phyloP scores from a whole-genome alignment of 2,329 filamentous ascomycete genomes.

The Claviceps fusiformis region DNA sequence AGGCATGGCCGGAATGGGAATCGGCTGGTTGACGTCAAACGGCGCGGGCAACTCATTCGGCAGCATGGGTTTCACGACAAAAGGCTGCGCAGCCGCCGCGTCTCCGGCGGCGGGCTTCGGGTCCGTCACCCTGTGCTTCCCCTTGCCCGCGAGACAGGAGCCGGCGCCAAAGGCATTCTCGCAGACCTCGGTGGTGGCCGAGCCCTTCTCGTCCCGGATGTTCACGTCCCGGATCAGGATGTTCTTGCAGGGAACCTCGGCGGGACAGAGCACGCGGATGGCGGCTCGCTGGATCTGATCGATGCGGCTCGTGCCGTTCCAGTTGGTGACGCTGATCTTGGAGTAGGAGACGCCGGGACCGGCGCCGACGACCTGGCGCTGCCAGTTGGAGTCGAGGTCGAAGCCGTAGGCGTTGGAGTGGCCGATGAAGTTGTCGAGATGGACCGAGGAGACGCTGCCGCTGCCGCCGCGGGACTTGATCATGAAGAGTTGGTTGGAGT shows the following conservation, averaged over 20 bases:
- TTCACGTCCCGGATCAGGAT: not conserved
- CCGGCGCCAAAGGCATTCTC: not conserved
- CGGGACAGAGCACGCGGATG: not conserved
- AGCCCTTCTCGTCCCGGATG: not conserved
- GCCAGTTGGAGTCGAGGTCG: not conserved
- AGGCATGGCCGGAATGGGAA: not conserved
- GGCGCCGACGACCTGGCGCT: not conserved
- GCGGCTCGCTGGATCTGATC: not conserved
- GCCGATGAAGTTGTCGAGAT: not conserved
- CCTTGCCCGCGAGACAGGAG: not conserved
- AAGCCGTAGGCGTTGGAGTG: not conserved
- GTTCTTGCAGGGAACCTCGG: not conserved
- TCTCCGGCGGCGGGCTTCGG: no score
- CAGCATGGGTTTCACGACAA: not conserved
- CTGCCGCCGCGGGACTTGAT: not conserved
- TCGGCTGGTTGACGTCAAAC: not conserved
- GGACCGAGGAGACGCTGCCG: not conserved
- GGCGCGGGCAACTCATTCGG: not conserved
- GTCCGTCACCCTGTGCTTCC: no score
- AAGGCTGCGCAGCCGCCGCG: not conserved
- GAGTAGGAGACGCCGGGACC: not conserved
- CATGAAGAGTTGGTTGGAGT: not conserved
- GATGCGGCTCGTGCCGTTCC: not conserved
- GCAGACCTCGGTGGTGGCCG: not conserved
- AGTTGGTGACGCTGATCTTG: not conserved